Percentiles rank a stretch among this genome's conserved stretches.
phyloP scores from a whole-genome alignment of 306 rosid genomes.

The Pueraria montana region DNA sequence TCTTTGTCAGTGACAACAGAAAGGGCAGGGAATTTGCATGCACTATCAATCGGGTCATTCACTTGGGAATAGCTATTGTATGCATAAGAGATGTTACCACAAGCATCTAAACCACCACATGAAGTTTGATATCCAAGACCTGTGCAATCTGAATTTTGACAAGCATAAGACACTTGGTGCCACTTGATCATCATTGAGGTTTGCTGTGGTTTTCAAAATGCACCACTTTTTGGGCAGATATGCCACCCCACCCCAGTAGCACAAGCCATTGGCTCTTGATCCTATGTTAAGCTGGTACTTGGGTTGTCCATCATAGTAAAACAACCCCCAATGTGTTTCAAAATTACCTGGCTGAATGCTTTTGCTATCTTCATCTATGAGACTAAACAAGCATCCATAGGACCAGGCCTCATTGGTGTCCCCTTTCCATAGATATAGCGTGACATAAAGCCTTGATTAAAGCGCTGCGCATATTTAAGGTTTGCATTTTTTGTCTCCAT shows the following conservation, averaged over 20 bases:
- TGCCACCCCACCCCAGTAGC: constrained; percentile 64
- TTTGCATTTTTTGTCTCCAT: constrained; percentile 80
- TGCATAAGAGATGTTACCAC: constrained; percentile 85
- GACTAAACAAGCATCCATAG: constrained; percentile 84
- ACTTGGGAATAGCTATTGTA: constrained; percentile 87
- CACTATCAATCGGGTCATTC: constrained; percentile 67
- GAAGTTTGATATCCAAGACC: constrained; percentile 90
- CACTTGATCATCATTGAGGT: constrained; percentile 70
- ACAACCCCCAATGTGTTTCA: constrained; percentile 94
- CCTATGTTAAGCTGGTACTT: constrained; percentile 85
- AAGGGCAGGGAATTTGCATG: constrained; percentile 85
- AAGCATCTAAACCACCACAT: constrained; percentile 67
- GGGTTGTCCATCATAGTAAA: constrained; percentile 79
- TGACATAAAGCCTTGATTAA: constrained; percentile 86
- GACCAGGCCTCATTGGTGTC: constrained; percentile 88
- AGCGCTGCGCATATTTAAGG: constrained; percentile 73
- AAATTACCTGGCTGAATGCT: constrained; percentile 90
- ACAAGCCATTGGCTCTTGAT: constrained; percentile 63
- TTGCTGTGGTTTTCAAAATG: constrained; percentile 72
- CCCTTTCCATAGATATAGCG: constrained; percentile 69
- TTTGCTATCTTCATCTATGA: constrained; percentile 85
- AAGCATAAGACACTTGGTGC: constrained; percentile 72
- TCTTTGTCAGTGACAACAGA: constrained; percentile 67
- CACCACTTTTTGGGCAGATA: constrained; percentile 77
- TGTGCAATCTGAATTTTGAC: constrained; percentile 82